phyloP scores from a whole-genome alignment of 768 basidiomycete species.

The Cubamyces lactineus region DNA sequence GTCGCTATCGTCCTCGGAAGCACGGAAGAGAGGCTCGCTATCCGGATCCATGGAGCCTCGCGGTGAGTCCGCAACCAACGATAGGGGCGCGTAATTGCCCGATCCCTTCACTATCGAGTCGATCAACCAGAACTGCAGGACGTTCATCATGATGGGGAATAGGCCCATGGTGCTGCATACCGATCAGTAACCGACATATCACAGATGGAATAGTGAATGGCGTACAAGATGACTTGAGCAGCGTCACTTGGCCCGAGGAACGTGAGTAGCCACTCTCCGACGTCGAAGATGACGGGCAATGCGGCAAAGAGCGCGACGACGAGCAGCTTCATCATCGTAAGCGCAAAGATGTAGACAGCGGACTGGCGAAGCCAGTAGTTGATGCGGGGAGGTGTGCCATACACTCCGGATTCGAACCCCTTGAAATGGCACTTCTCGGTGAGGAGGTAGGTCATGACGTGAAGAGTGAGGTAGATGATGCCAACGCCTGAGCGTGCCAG shows the following conservation, averaged over 20 bases:
- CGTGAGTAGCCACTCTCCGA: conserved; percentile 87
- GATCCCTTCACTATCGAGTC: conserved; percentile 90
- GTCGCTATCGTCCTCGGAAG: conserved; percentile 57
- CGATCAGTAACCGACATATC: not conserved
- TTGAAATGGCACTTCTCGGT: conserved; percentile 65
- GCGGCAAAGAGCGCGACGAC: conserved; percentile 77
- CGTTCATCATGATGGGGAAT: conserved; percentile 88
- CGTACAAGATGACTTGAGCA: conserved; percentile 82
- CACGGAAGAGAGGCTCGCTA: conserved; percentile 65
- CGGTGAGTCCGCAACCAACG: conserved; percentile 45
- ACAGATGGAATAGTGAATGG: conserved; percentile 24
- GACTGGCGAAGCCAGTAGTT: conserved; percentile 77
- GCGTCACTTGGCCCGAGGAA: conserved; percentile 73
- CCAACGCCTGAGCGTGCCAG: conserved; percentile 63
- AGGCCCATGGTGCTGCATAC: conserved; percentile 81
- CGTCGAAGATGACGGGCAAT: conserved; percentile 67
- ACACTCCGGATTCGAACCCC: conserved; percentile 85
- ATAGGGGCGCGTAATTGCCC: conserved; percentile 37
- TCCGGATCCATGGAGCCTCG: conserved; percentile 46
- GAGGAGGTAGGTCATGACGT: conserved; percentile 63
- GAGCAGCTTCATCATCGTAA: conserved; percentile 89
- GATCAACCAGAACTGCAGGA: conserved; percentile 93
- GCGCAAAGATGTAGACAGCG: conserved; percentile 77
- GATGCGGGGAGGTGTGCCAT: conserved; percentile 81
- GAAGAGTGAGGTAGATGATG: conserved; percentile 76